Base-by-base conservation (phyloP, 495 filamentous ascomycete genomes). In the Neurospora sp. region DNA sequence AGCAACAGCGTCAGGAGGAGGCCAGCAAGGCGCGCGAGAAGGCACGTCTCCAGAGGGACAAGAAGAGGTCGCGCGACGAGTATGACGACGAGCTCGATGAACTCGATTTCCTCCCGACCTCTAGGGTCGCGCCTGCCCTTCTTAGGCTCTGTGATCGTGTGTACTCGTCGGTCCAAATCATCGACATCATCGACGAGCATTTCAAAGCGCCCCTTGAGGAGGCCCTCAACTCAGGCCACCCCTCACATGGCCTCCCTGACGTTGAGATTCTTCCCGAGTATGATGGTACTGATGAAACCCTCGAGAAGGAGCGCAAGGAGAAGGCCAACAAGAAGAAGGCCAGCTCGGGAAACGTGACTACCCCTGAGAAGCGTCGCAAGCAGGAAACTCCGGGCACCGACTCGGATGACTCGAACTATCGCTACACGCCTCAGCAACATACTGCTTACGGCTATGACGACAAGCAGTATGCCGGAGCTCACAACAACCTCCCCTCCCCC, bases 191-290 rank as follows among this genome's bases (percentile, higher is more conserved):
- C 16, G 53, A 65, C 0, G 53, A 65, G 53, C 53, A 65, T 37
- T 65, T 65, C 53, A 73, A 71, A 14, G 74, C 76, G 0, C 78
- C 87, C 8, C 73, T 78, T 65, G 22, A 53, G 0, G 81, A 84
- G 37, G 68, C 44, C 4, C 76, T 83, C 9, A 27, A 20, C 9
- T 31, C 53, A 3, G 53, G 53, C 53, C 53, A 18, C 27, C 53
- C 53, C 22, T 65, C 53, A 16, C 53, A 65, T 65, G 72, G 76
- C 12, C 89, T 92, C 48, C 91, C 91, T 0, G 90, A 91, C 75
- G 85, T 93, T 41, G 91, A 92, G 77, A 86, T 93, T 39, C 79
- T 93, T 22, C 90, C 91, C 6, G 53, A 65, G 53, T 65, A 65
- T 37, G 27, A 65, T 65, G 53, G 53, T 2, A 65, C 53, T 18